phyloP scores from a whole-genome alignment of 305 asterid genomes.

The Fraxinus paxiana region DNA sequence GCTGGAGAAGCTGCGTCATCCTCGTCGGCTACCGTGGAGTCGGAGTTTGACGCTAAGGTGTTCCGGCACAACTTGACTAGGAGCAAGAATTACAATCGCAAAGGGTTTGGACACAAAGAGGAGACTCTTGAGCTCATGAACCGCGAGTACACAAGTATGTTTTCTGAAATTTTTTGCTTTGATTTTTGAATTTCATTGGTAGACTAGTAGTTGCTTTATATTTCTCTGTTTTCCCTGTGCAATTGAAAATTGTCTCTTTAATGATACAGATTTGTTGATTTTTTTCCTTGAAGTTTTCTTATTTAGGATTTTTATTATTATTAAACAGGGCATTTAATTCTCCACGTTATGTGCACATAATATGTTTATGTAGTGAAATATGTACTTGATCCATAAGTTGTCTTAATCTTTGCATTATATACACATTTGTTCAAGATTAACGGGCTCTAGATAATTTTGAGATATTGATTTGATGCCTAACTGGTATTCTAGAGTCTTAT shows the following conservation, averaged over 20 bases:
- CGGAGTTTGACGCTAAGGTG: slow-evolving; percentile 73
- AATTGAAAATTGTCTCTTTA: neutral
- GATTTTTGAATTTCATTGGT: neutral
- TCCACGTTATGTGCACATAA: neutral
- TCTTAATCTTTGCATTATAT: neutral
- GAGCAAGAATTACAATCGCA: slow-evolving; percentile 82
- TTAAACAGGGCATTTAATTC: neutral
- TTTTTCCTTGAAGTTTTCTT: neutral
- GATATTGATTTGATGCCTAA: slow-evolving; percentile 5
- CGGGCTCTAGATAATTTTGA: neutral
- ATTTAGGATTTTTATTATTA: neutral
- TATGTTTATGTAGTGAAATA: neutral
- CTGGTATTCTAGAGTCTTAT: neutral
- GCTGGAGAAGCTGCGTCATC: slow-evolving; percentile 49
- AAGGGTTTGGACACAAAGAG: slow-evolving; percentile 79
- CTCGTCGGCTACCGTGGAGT: slow-evolving; percentile 35
- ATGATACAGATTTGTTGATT: neutral
- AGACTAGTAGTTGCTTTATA: neutral
- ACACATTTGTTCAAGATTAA: neutral
- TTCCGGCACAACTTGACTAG: slow-evolving; percentile 79
- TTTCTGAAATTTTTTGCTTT: neutral
- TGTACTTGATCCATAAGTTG: neutral
- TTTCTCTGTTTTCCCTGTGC: neutral
- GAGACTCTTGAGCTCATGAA: slow-evolving; percentile 78
- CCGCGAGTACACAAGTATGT: slow-evolving; percentile 74